phyloP scores from a whole-genome alignment of 139 green algal genomes.

The Eudorina sp. region DNA sequence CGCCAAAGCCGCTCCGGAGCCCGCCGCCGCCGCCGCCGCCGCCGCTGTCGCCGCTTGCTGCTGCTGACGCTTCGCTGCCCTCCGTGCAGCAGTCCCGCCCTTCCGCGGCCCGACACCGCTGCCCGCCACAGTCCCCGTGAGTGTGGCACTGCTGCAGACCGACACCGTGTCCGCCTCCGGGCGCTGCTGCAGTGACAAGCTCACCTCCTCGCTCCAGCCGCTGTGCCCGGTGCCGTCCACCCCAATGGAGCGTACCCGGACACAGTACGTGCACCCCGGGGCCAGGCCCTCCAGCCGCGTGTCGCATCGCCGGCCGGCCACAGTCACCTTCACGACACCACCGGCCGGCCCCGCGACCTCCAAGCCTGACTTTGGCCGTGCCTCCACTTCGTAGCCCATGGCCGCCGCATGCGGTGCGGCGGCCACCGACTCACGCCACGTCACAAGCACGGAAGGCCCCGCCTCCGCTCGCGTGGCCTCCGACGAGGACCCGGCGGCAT shows the following conservation, averaged over 20 bases:
- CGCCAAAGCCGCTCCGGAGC: neutral
- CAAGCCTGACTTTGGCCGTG: neutral
- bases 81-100: neutral
- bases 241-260: conserved; percentile 72
- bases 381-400: conserved; percentile 62
- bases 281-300: conserved; percentile 44
- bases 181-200: conserved; percentile 36
- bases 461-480: neutral
- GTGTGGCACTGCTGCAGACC: neutral
- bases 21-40: neutral
- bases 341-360: neutral
- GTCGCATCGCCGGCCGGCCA: conserved; percentile 3
- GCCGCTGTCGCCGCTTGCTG: neutral
- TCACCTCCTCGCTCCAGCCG: conserved; percentile 64
- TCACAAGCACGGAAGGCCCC: neutral
- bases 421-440: conserved; percentile 51
- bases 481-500: neutral
- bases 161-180: neutral
- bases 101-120: neutral
- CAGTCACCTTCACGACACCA: conserved; percentile 33
- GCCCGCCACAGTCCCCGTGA: neutral
- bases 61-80: neutral
- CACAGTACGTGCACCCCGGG: conserved; percentile 51
- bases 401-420: conserved; percentile 28
- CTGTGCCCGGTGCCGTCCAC: conserved; percentile 71